phyloP scores from a whole-genome alignment of 2,329 filamentous ascomycete species.

The Emydomyces testavorans region DNA sequence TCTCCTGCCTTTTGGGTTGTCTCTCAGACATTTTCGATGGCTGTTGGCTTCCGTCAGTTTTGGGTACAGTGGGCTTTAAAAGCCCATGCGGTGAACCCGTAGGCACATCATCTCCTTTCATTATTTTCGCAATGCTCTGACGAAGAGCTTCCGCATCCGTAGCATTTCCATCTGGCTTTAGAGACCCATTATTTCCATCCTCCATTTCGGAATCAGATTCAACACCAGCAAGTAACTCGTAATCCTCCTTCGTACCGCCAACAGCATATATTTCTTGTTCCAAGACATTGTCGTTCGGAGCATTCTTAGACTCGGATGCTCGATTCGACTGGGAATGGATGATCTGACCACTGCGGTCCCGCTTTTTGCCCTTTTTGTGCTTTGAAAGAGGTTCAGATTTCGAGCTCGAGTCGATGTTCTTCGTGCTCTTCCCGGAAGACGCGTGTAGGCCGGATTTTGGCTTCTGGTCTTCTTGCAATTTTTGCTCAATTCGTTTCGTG shows the following conservation, averaged over 20 bases:
- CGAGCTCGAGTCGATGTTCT: constrained; percentile 14
- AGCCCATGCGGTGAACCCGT: not conserved
- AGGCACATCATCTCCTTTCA: constrained; percentile 24
- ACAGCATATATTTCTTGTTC: constrained; percentile 37
- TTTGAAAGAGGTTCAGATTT: constrained; percentile 22
- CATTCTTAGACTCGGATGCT: constrained; percentile 14
- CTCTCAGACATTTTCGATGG: not conserved
- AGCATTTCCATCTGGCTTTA: constrained; percentile 18
- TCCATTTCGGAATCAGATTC: constrained; percentile 40
- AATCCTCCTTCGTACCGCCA: constrained; percentile 41
- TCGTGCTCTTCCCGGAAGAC: constrained; percentile 14
- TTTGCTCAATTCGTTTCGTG: constrained; percentile 34
- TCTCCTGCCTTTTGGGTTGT: constrained; percentile 18
- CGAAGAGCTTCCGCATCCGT: constrained; percentile 30
- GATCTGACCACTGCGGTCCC: constrained; percentile 37
- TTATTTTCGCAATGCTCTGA: constrained; percentile 27
- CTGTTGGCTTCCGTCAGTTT: not conserved
- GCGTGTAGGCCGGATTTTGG: constrained; percentile 18
- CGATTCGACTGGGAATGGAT: constrained; percentile 27
- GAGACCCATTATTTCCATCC: constrained; percentile 20
- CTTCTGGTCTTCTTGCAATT: constrained; percentile 26
- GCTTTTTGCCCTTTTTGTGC: constrained; percentile 29
- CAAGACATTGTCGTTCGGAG: constrained; percentile 25
- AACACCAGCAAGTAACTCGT: constrained; percentile 35
- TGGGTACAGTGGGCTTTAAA: constrained; percentile 29